Evolutionary conservation across 1,284 basidiomycete genomes (phyloP).

Genomic region (Coniferiporia weirii): DNA sequence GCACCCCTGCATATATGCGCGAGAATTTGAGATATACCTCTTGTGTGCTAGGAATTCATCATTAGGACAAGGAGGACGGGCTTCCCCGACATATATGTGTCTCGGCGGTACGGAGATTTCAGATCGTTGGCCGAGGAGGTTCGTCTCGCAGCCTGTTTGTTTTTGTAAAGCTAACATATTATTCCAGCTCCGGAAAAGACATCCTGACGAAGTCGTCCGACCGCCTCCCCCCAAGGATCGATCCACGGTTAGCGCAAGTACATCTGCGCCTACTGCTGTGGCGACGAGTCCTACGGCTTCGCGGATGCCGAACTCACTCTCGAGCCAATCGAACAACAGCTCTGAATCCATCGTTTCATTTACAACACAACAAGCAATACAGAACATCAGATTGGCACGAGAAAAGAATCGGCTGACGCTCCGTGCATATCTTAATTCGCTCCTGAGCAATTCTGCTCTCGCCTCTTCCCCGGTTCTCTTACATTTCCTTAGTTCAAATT

Average conservation of each 20-base stretch:
- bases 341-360: constrained; percentile 19
- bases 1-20: constrained; percentile 18
- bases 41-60: constrained; percentile 76
- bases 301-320: constrained; percentile 4
- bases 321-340: constrained; percentile 11
- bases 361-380: constrained; percentile 14
- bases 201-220: constrained; percentile 75
- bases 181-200: constrained; percentile 71
- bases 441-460: constrained; percentile 72
- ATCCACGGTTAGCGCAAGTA: constrained; percentile 45
- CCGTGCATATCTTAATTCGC: constrained; percentile 81
- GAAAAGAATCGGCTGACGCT: constrained; percentile 97
- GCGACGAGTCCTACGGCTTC: constrained; percentile 21
- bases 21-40: constrained; percentile 4
- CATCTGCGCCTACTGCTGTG: constrained; percentile 35
- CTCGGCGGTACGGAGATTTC: constrained; percentile 94
- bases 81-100: constrained; percentile 79
- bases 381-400: constrained; percentile 54
- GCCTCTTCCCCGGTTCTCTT: constrained; percentile 82
- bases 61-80: constrained; percentile 79
- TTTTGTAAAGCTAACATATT: constrained; percentile 18
- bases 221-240: constrained; percentile 84
- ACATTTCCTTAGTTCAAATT: constrained; percentile 81
- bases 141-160: constrained; percentile 22
- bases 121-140: constrained; percentile 81